Conservation (phyloP, 495 filamentous ascomycete genomes). For the Polyplosphaeria fusca region DNA sequence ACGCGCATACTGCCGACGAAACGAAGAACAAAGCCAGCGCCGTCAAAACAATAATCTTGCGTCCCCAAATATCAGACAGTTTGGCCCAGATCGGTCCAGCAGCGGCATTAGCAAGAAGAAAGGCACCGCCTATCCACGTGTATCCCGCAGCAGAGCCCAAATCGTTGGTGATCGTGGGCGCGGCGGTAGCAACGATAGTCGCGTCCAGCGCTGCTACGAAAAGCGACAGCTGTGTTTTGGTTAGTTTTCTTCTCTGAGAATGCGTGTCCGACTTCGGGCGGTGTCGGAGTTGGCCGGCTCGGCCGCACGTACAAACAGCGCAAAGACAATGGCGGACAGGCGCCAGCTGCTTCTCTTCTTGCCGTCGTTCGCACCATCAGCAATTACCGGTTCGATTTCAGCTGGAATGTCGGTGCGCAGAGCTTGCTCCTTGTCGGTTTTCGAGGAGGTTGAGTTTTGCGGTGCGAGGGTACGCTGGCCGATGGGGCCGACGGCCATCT, state of each 20-base stretch:
- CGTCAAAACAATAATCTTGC: conserved; percentile 52
- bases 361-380: not conserved
- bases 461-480: not conserved
- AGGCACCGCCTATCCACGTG: conserved; percentile 67
- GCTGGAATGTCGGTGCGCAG: not conserved
- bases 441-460: not conserved
- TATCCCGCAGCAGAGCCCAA: conserved; percentile 61
- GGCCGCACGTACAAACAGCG: conserved; percentile 14
- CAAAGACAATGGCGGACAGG: conserved; percentile 2
- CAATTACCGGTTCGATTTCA: not conserved
- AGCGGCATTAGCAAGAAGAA: conserved; percentile 56
- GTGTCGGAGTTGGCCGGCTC: not conserved
- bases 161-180: conserved; percentile 54
- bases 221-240: conserved; percentile 33
- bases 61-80: conserved; percentile 60
- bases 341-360: conserved; percentile 1
- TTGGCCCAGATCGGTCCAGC: conserved; percentile 56
- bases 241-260: not conserved
- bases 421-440: not conserved
- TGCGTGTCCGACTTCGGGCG: not conserved
- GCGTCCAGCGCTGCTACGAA: conserved; percentile 65
- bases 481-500: not conserved
- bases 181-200: conserved; percentile 60
- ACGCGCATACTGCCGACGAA: conserved; percentile 49
- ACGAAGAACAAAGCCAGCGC: conserved; percentile 45